These are phyloP conservation scores for Diospyros kaki DNA, from an alignment of 148 eudicot genomes.

Conservation along the genomic window DNA sequence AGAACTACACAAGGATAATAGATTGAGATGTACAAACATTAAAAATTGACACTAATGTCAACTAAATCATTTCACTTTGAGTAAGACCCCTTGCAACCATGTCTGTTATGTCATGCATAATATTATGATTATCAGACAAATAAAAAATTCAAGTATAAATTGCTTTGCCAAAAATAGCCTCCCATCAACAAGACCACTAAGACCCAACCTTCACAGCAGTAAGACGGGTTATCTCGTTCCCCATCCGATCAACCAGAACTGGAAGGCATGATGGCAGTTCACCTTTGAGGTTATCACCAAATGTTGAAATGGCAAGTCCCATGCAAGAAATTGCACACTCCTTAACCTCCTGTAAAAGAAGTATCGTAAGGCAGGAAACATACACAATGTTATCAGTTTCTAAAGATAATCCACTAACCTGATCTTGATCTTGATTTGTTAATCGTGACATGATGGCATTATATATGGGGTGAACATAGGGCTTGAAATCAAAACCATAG, in stretches of 20 bases:
- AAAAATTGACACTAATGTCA: no score
- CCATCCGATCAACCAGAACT: conserved; percentile 97
- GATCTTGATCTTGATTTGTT: conserved; percentile 99
- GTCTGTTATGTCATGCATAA: no score
- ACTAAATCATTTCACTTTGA: no score
- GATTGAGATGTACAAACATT: no score
- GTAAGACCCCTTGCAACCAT: no score
- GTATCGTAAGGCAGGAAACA: conserved; percentile 8
- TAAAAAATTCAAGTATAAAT: not conserved
- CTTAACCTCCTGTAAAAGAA: conserved; percentile 70
- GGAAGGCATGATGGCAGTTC: conserved; percentile 89
- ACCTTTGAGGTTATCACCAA: conserved; percentile 80
- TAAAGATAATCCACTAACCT: conserved; percentile 33
- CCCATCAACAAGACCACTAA: conserved; percentile 6
- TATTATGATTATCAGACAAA: no score
- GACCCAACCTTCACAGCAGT: conserved; percentile 91
- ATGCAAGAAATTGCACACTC: conserved; percentile 98
- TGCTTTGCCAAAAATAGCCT: not conserved
- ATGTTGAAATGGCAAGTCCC: conserved; percentile 90
- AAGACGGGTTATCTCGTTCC: conserved; percentile 96
- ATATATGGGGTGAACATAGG: conserved; percentile 79
- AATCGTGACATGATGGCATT: conserved; percentile 84
- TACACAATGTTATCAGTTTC: not conserved
- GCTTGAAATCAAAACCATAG: conserved; percentile 70
- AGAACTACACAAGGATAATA: no score